A percentile compares a stretch with the other conserved stretches of the same genome.
Conservation (phyloP, 2,329 filamentous ascomycete species). For the Iodosphaeria phyllophila region DNA sequence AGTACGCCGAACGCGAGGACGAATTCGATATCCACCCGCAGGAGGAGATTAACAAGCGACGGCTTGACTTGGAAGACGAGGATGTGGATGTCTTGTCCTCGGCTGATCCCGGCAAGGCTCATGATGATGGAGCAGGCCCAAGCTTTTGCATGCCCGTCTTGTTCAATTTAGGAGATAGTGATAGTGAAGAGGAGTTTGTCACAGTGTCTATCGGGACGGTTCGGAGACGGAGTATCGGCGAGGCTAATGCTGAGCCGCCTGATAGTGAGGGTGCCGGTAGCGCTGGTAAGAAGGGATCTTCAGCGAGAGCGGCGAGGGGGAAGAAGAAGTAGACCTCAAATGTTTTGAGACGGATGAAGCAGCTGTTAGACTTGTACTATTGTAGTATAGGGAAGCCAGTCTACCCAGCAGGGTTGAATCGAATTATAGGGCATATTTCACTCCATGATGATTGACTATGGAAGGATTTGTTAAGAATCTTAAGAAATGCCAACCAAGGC, state of each 20-base stretch:
- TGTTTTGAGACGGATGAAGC: background rate
- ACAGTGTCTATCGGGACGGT: conserved; percentile 61
- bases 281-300: conserved; percentile 12
- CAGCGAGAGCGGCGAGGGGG: conserved; percentile 18
- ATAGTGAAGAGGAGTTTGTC: conserved; percentile 80
- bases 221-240: conserved; percentile 66
- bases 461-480: too few relatives aligned
- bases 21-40: conserved; percentile 96
- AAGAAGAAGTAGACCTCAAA: conserved; percentile 18
- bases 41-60: conserved; percentile 81
- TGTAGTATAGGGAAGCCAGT: too few relatives aligned
- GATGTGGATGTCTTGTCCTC: conserved; percentile 76
- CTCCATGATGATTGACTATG: too few relatives aligned
- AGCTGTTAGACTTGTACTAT: too few relatives aligned
- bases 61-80: conserved; percentile 83
- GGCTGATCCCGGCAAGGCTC: too few relatives aligned
- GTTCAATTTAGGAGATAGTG: conserved; percentile 82
- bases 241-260: conserved; percentile 40
- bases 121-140: conserved; percentile 33
- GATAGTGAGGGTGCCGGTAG: conserved; percentile 15
- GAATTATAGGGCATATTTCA: too few relatives aligned
- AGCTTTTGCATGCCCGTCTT: conserved; percentile 84
- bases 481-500: too few relatives aligned
- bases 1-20: conserved; percentile 89
- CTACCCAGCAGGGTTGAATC: too few relatives aligned